Percentiles rank a stretch among this genome's conserved stretches.
phyloP scores from a whole-genome alignment of 2,329 filamentous ascomycete species.

The Aspergillus fumigatiaffinis region DNA sequence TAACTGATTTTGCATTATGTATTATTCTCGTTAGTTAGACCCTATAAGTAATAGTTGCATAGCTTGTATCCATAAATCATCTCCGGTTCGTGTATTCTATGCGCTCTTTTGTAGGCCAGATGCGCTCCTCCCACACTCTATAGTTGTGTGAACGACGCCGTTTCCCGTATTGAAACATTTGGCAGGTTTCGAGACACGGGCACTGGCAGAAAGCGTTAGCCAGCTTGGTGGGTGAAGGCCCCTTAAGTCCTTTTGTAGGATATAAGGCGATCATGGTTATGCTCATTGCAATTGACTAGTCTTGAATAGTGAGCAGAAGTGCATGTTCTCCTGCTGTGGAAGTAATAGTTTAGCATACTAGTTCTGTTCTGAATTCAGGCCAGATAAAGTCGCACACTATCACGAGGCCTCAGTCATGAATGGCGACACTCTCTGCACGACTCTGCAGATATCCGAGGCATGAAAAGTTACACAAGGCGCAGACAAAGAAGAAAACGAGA shows the following conservation, averaged over 20 bases:
- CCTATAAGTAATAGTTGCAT: background rate
- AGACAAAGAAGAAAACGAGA: background rate
- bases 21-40: background rate
- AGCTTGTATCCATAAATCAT: no score
- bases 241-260: slow-evolving; percentile 47
- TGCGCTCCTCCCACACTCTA: background rate
- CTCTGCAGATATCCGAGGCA: background rate
- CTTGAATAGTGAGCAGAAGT: no score
- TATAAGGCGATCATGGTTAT: no score
- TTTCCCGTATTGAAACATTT: slow-evolving; percentile 37
- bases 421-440: background rate
- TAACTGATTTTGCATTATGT: background rate
- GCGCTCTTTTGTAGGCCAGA: background rate
- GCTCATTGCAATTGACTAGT: no score
- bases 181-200: slow-evolving; percentile 65
- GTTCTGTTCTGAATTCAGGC: background rate
- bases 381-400: background rate
- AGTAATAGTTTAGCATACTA: background rate
- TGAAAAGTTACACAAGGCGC: background rate
- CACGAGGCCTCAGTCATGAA: background rate
- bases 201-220: slow-evolving; percentile 73
- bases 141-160: background rate
- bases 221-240: slow-evolving; percentile 61
- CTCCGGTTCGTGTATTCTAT: no score
- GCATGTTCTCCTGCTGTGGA: background rate